A percentile compares a stretch with the other conserved stretches of the same genome.
Evolutionary conservation across 208 protist genomes (phyloP).

Genomic region (Leishmania aethiopica): DNA sequence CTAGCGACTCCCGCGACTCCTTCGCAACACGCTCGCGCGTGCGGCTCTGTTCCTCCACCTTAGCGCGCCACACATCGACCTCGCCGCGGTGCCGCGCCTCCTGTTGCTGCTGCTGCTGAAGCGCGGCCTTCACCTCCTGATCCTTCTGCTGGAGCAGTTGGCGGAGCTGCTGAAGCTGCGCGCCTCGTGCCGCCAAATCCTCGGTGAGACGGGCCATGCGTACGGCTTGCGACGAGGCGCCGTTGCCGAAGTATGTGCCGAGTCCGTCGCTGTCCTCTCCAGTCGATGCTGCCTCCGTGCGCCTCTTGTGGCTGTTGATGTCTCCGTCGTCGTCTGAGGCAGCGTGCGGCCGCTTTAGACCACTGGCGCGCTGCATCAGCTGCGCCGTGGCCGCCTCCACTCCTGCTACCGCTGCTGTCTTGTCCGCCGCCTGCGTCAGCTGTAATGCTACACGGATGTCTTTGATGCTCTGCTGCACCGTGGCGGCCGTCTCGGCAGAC

Average conservation of each 20-base stretch:
- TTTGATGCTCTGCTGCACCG: conserved; percentile 44
- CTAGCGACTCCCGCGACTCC: conserved; percentile 32
- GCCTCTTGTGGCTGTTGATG: background rate
- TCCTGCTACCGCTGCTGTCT: background rate
- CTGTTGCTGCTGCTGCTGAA: conserved; percentile 52
- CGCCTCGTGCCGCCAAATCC: conserved; percentile 26
- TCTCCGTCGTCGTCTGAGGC: conserved; percentile 15
- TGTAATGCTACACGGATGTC: conserved; percentile 48
- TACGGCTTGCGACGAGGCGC: conserved; percentile 23
- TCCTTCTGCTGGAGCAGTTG: conserved; percentile 65
- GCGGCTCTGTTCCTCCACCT: conserved; percentile 52
- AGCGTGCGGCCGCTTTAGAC: conserved; percentile 26
- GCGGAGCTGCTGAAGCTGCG: conserved; percentile 57
- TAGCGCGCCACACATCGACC: conserved; percentile 48
- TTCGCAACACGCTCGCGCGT: conserved; percentile 44
- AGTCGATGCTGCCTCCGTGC: conserved; percentile 4
- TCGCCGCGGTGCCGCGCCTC: conserved; percentile 44
- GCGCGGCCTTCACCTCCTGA: conserved; percentile 44
- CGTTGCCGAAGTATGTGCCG: conserved; percentile 18
- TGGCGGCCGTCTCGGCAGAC: conserved; percentile 38
- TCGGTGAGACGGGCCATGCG: conserved; percentile 35
- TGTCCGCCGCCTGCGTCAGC: conserved; percentile 3
- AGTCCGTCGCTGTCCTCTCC: conserved; percentile 9
- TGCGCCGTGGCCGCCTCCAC: background rate
- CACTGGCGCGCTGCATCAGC: conserved; percentile 15